Conservation (phyloP, 2,329 filamentous ascomycete species). For the Penicillium janthinellum region DNA sequence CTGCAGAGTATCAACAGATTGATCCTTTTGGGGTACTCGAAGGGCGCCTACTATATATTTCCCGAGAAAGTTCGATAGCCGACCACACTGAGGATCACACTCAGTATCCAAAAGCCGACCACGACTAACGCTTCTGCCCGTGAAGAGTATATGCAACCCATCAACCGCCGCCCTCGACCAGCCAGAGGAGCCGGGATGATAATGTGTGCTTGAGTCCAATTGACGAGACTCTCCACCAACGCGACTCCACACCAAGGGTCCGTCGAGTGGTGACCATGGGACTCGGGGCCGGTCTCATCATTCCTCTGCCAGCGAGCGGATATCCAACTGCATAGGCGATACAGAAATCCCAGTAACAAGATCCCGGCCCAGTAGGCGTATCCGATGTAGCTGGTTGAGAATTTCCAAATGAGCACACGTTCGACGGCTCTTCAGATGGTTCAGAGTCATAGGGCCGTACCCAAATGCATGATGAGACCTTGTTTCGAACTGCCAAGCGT, state of each 20-base stretch:
- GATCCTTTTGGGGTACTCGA: neutral
- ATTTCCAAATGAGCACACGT: neutral
- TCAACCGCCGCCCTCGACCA: slow-evolving; percentile 43
- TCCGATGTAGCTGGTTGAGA: slow-evolving; percentile 24
- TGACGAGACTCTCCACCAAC: slow-evolving; percentile 14
- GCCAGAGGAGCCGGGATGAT: slow-evolving; percentile 49
- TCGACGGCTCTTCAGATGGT: neutral
- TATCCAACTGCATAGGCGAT: slow-evolving; percentile 31
- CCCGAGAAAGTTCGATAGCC: slow-evolving; percentile 49
- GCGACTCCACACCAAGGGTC: neutral
- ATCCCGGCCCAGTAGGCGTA: slow-evolving; percentile 47
- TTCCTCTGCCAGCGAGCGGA: slow-evolving; percentile 15
- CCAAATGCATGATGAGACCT: slow-evolving; percentile 43
- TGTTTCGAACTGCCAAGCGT: slow-evolving; percentile 35
- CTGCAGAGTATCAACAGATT: slow-evolving; percentile 20
- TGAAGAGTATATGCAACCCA: slow-evolving; percentile 52
- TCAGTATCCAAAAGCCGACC: slow-evolving; percentile 48
- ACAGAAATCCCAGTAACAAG: slow-evolving; percentile 37
- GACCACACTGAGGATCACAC: slow-evolving; percentile 46
- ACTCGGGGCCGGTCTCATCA: neutral
- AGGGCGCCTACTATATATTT: slow-evolving; percentile 50
- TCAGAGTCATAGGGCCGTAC: slow-evolving; percentile 27
- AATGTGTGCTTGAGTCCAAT: slow-evolving; percentile 43
- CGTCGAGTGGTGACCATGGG: slow-evolving; percentile 7
- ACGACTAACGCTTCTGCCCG: slow-evolving; percentile 52